Percentiles rank a stretch among this genome's conserved stretches.
Conservation (phyloP, 2,329 filamentous ascomycete genomes). For the Claviceps maximensis region DNA sequence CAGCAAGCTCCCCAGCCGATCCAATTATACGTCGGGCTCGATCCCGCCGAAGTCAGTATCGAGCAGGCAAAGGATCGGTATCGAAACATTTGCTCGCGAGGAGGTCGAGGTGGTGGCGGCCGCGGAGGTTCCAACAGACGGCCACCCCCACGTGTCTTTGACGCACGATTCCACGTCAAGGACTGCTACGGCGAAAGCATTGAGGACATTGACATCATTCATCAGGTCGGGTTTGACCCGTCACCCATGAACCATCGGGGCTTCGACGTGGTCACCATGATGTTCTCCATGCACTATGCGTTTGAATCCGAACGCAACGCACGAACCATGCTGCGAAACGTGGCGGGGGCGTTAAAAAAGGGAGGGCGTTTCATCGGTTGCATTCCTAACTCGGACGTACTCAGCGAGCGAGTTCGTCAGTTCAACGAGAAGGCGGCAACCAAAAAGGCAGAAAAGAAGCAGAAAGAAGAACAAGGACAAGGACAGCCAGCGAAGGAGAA, state of each 20-base stretch:
- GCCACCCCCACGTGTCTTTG: slow-evolving; percentile 50
- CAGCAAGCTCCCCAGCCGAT: slow-evolving; percentile 82
- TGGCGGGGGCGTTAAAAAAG: slow-evolving; percentile 80
- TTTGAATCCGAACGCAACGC: slow-evolving; percentile 89
- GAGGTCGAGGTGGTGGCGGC: slow-evolving; percentile 43
- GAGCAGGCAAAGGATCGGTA: slow-evolving; percentile 82
- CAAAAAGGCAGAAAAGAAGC: slow-evolving; percentile 29
- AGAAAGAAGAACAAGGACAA: slow-evolving; percentile 17
- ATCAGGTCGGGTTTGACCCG: slow-evolving; percentile 75
- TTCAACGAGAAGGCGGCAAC: slow-evolving; percentile 46
- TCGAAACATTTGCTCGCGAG: slow-evolving; percentile 51
- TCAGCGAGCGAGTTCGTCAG: slow-evolving; percentile 63
- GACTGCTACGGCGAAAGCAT: slow-evolving; percentile 85
- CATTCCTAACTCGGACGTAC: slow-evolving; percentile 92
- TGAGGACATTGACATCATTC: slow-evolving; percentile 67
- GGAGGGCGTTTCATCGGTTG: slow-evolving; percentile 89
- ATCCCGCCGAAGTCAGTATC: slow-evolving; percentile 86
- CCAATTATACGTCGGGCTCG: slow-evolving; percentile 86
- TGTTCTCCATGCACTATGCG: slow-evolving; percentile 99
- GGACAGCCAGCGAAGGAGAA: too few relatives aligned
- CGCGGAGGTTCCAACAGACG: slow-evolving; percentile 36
- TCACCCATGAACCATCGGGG: slow-evolving; percentile 62
- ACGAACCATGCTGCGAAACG: slow-evolving; percentile 83
- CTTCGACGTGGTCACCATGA: slow-evolving; percentile 95
- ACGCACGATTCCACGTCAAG: slow-evolving; percentile 78